These are phyloP conservation scores for Chenopodium berlandieri DNA, from an alignment of 148 eudicot genomes.

Conservation along the genomic window DNA sequence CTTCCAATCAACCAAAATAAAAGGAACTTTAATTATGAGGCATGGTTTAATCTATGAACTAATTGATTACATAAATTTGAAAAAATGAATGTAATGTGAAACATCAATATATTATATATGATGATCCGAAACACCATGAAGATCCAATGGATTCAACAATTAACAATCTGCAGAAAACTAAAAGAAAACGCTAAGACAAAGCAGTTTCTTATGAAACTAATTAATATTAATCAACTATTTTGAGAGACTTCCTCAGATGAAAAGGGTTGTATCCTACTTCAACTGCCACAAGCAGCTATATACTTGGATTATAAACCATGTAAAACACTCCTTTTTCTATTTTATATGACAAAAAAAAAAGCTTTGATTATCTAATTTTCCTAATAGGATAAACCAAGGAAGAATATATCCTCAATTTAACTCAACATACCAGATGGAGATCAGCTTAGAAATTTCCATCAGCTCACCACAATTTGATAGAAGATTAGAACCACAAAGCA, in stretches of 20 bases:
- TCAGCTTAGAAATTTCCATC: constrained; percentile 12
- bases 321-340: neutral
- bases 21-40: neutral
- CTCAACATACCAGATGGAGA: constrained; percentile 25
- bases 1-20: neutral
- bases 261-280: neutral
- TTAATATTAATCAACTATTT: neutral
- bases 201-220: neutral
- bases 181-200: neutral
- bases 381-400: neutral
- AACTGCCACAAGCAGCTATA: constrained; percentile 3
- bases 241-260: neutral
- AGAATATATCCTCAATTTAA: constrained; percentile 17
- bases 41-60: neutral
- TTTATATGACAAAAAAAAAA: neutral
- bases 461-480: constrained; percentile 23
- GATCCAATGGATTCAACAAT: neutral
- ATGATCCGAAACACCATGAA: neutral
- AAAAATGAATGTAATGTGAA: neutral
- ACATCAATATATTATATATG: no score
- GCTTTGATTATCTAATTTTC: neutral
- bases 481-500: constrained; percentile 23
- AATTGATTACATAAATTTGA: neutral
- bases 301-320: neutral
- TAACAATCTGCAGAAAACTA: neutral